phyloP scores from a whole-genome alignment of 352 stramenopile species.

The Phytophthora pini region DNA sequence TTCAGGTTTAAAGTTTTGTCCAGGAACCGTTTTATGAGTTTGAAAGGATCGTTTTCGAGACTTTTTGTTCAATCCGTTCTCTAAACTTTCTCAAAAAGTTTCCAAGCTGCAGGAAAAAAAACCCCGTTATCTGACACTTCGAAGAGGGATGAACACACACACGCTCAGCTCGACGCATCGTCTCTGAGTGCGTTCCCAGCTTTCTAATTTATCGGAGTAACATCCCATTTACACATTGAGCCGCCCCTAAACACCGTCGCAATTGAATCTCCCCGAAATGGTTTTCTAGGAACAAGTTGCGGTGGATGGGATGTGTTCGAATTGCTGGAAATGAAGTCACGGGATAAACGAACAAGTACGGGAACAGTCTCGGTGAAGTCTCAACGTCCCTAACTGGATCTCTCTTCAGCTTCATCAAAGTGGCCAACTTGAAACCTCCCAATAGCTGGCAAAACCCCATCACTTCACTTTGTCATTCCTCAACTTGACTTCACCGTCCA shows the following conservation, averaged over 20 bases:
- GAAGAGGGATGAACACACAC: background rate
- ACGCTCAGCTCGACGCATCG: background rate
- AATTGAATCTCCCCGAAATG: conserved; percentile 15
- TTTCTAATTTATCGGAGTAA: background rate
- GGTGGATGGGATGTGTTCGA: conserved; percentile 6
- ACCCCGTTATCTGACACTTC: background rate
- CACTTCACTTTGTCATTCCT: conserved; percentile 2
- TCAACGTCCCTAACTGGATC: conserved; percentile 17
- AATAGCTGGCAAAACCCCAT: background rate
- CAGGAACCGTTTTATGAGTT: conserved; percentile 9
- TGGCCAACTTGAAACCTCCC: background rate
- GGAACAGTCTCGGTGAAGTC: conserved; percentile 12
- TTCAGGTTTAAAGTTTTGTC: conserved; percentile 12
- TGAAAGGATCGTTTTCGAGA: background rate
- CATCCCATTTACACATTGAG: conserved; percentile 1
- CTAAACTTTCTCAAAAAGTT: background rate
- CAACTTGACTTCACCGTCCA: conserved; percentile 19
- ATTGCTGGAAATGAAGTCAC: conserved; percentile 6
- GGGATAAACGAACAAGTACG: conserved; percentile 17
- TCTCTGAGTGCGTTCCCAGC: background rate
- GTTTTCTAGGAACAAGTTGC: conserved; percentile 12
- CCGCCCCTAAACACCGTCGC: no score
- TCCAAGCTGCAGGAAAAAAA: no score
- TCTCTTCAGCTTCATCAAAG: conserved; percentile 12
- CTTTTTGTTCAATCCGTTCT: background rate